Conservation (phyloP, 208 protist genomes). For the Endotrypanum monterogeii region DNA sequence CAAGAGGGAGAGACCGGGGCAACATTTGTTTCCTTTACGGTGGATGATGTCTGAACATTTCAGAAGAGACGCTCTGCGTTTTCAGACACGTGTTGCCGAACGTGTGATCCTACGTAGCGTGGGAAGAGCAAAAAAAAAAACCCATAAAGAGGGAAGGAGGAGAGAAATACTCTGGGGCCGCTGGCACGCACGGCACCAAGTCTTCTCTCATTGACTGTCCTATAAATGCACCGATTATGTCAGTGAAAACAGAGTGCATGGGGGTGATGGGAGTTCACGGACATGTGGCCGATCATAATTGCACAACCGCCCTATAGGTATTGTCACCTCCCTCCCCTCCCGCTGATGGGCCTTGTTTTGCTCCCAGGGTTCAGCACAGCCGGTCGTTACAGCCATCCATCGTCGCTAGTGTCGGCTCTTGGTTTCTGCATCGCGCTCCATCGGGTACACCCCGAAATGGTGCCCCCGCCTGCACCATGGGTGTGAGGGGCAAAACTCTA, state of each 20-base stretch:
- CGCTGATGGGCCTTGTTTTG: background rate
- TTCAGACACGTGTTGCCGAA: background rate
- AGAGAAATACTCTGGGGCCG: no score
- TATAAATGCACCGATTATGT: background rate
- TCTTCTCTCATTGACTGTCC: background rate
- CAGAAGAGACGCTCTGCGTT: background rate
- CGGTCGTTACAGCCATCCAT: background rate
- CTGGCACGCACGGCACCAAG: no score
- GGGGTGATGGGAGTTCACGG: no score
- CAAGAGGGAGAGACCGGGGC: slow-evolving; percentile 20
- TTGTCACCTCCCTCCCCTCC: background rate
- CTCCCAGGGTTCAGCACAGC: background rate
- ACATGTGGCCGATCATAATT: no score
- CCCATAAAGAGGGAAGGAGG: no score
- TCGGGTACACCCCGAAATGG: background rate
- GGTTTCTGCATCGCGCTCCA: background rate
- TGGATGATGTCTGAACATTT: slow-evolving; percentile 18
- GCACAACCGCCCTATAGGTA: background rate
- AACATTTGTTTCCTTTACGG: slow-evolving; percentile 19
- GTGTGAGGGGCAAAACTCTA: background rate
- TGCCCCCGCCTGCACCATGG: background rate
- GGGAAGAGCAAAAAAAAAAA: background rate
- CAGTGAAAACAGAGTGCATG: no score
- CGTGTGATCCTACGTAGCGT: background rate
- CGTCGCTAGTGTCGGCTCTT: background rate